These are phyloP conservation scores for Rutstroemia sp. DNA, from an alignment of 2,329 filamentous ascomycete species.

Conservation along the genomic window DNA sequence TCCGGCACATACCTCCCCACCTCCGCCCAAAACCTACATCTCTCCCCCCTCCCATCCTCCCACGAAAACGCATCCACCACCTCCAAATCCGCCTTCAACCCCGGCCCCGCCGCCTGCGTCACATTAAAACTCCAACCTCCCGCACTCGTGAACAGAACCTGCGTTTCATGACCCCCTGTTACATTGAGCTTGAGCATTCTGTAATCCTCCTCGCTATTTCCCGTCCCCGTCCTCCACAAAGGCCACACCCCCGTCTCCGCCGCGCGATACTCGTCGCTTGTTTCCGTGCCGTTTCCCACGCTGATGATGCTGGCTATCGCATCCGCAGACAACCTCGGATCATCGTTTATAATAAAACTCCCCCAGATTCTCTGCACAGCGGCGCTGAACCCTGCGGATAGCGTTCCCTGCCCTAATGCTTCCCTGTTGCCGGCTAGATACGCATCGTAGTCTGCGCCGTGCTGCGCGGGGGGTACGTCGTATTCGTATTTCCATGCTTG, in stretches of 20 bases:
- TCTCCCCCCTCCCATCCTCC: constrained; percentile 13
- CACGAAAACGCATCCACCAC: constrained; percentile 16
- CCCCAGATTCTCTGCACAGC: constrained; percentile 16
- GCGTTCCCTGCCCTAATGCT: constrained; percentile 2
- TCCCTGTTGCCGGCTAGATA: constrained; percentile 27
- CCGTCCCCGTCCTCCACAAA: not conserved
- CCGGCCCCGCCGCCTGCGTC: not conserved
- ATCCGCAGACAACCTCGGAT: not conserved
- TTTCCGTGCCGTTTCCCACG: not conserved
- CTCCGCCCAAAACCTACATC: constrained; percentile 15
- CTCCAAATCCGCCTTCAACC: constrained; percentile 7
- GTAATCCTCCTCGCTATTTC: not conserved
- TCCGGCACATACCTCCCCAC: constrained; percentile 12
- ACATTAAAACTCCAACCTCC: constrained; percentile 1
- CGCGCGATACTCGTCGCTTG: not conserved
- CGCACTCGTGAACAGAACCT: not conserved
- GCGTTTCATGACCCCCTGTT: not conserved
- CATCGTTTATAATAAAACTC: constrained; percentile 6
- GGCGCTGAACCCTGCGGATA: constrained; percentile 9
- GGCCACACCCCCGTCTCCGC: not conserved
- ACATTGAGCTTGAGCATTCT: constrained; percentile 5
- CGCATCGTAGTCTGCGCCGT: constrained; percentile 30
- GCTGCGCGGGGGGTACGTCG: constrained; percentile 31
- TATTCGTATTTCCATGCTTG: constrained; percentile 39
- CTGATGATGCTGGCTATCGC: not conserved